Evolutionary conservation across 495 filamentous ascomycete genomes (phyloP), one percentile per base, ranked within the genome.

Genomic region (Lentithecium fluviatile): DNA sequence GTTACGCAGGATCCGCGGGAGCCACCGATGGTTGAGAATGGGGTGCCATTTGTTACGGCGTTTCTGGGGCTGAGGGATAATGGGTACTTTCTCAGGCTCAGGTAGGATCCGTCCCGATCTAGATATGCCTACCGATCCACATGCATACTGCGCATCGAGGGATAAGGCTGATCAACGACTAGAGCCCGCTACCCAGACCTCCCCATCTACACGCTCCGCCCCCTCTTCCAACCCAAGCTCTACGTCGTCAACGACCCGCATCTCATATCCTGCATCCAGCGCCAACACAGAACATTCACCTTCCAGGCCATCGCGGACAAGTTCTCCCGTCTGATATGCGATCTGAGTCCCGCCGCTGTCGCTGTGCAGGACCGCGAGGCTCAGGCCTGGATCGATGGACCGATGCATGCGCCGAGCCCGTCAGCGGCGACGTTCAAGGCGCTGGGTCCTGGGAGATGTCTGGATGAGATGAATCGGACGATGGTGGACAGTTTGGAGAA

Each of bases 381-480:
- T 15, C 5, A 43, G 6, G 7, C 36, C 8, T 38, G 36, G 36
- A 38, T 38, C 36, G 15, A 38, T 15, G 36, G 8, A 15, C 36
- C 36, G 50, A 69, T 45, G 48, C 60, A 11, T 65, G 71, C 34
- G 50, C 62, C 2, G 59, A 52, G 24, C 29, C 23, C 24, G 3
- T 2, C 4, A 2, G 6, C 10, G 12, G 23, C 24, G 8, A 4
- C 64, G 29, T 60, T 61, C 40, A 56, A 64, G 15, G 42, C 40
- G 11, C 38, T 70, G n/a, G 58, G 24, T 8, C 64, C 53, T 8
- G 60, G 60, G 2, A 26, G 71, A 24, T 49, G 56, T 6, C 63
- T 75, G 12, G 73, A 77, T 60, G 72, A 64, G 17, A 75, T 77
- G 72, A 76, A 75, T 64, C 70, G 67, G 8, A 36, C 48, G 23